Percentiles rank a stretch among this genome's conserved stretches.
These are phyloP conservation scores for Tricharina praecox DNA, from an alignment of 495 filamentous ascomycete species.

Conservation along the genomic window DNA sequence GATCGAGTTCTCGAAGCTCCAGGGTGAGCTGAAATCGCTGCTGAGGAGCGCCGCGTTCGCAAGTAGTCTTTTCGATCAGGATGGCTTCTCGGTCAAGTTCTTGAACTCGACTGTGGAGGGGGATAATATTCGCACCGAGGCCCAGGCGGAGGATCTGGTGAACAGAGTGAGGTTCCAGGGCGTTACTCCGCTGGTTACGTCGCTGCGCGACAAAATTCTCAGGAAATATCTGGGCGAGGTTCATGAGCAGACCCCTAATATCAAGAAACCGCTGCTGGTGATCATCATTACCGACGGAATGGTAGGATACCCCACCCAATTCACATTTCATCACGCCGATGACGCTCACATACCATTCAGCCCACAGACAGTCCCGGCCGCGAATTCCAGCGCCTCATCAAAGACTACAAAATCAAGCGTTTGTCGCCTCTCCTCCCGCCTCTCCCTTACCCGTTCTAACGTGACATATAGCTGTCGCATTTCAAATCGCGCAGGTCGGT, in stretches of 20 bases:
- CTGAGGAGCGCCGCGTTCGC: conserved; percentile 44
- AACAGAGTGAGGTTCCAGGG: conserved; percentile 45
- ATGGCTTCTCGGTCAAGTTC: conserved; percentile 54
- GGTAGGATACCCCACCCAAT: too few species aligned
- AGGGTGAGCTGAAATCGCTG: conserved; percentile 44
- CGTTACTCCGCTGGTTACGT: conserved; percentile 50
- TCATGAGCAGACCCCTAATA: conserved; percentile 1
- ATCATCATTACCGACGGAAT: conserved; percentile 56
- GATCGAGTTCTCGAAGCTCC: conserved; percentile 45
- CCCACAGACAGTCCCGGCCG: conserved; percentile 20
- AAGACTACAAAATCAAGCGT: background rate
- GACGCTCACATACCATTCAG: background rate
- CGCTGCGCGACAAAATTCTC: conserved; percentile 31
- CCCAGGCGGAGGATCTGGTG: conserved; percentile 43
- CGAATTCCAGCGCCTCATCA: conserved; percentile 20
- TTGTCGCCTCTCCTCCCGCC: background rate
- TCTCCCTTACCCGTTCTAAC: background rate
- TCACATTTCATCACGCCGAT: too few species aligned
- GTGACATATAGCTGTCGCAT: conserved; percentile 30
- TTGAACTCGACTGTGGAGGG: conserved; percentile 42
- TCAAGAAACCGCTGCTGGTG: conserved; percentile 49
- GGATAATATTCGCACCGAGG: conserved; percentile 40
- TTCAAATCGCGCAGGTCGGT: conserved; percentile 62
- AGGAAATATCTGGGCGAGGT: background rate
- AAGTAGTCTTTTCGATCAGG: conserved; percentile 51